Evolutionary conservation across 2,329 filamentous ascomycete species (phyloP).

Genomic region (Mycosphaerella sp.): DNA sequence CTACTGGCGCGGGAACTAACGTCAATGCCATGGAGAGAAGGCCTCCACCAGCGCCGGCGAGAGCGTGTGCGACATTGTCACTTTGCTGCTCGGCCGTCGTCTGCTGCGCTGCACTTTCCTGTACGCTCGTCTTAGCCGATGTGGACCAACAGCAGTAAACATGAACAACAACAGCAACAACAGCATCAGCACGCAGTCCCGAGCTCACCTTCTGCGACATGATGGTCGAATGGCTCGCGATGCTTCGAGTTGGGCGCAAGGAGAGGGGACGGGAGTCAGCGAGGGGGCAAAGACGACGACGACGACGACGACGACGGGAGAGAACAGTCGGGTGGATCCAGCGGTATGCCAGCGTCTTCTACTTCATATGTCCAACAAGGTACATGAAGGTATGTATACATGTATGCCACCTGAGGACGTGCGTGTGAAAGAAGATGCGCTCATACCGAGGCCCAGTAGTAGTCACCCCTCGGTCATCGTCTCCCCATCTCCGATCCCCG

Average conservation of each 20-base stretch:
- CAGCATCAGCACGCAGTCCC: background rate
- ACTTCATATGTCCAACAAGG: background rate
- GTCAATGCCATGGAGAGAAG: constrained; percentile 94
- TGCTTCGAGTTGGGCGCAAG: constrained; percentile 3
- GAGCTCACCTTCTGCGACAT: constrained; percentile 16
- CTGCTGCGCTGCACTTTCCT: constrained; percentile 31
- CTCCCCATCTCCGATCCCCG: too few relatives aligned
- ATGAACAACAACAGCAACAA: background rate
- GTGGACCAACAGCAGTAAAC: background rate
- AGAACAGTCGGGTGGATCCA: background rate
- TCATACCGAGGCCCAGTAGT: constrained; percentile 11
- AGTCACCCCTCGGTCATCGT: too few relatives aligned
- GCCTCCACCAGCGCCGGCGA: constrained; percentile 87
- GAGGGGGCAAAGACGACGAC: background rate
- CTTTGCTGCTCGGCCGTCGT: constrained; percentile 71
- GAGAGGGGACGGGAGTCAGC: constrained; percentile 8
- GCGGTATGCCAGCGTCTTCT: background rate
- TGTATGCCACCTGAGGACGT: background rate
- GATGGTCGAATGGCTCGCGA: background rate
- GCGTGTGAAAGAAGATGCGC: constrained; percentile 6
- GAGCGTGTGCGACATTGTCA: constrained; percentile 93
- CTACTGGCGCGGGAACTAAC: constrained; percentile 43
- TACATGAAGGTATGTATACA: background rate
- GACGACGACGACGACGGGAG: too few relatives aligned
- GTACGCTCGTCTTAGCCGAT: constrained; percentile 8